These are phyloP conservation scores for Cercophora newfieldiana DNA, from an alignment of 495 filamentous ascomycete genomes.

Conservation along the genomic window DNA sequence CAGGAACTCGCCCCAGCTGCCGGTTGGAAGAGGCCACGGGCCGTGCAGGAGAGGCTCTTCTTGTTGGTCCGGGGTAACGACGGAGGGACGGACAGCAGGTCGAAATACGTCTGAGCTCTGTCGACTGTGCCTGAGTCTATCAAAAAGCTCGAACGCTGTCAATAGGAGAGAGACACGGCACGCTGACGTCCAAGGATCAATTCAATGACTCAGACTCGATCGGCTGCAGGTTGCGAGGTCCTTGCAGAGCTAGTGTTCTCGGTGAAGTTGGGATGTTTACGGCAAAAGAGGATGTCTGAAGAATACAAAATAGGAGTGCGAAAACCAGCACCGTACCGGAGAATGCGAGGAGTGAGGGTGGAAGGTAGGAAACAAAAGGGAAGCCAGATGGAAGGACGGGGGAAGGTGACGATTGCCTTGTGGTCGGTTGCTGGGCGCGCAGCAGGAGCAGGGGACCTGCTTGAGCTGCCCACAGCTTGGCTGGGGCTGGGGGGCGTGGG, in stretches of 20 bases:
- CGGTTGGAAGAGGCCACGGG: background rate
- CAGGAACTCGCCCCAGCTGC: background rate
- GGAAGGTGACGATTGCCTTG: constrained; percentile 18
- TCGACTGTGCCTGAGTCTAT: constrained; percentile 7
- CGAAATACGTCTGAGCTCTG: background rate
- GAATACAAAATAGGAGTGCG: background rate
- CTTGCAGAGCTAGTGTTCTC: constrained; percentile 11
- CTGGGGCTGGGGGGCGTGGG: constrained; percentile 4
- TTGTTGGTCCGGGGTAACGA: background rate
- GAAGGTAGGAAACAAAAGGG: constrained; percentile 23
- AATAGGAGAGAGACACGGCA: constrained; percentile 31
- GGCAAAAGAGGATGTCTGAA: background rate
- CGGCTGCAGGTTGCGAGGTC: constrained; percentile 20
- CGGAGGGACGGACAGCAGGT: background rate
- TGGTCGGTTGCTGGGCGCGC: constrained; percentile 13
- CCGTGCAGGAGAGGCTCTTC: background rate
- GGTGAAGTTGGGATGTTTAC: constrained; percentile 4
- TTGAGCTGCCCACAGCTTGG: constrained; percentile 16
- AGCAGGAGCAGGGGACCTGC: constrained; percentile 22
- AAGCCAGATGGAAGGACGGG: constrained; percentile 20
- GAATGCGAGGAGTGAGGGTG: background rate
- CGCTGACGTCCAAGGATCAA: constrained; percentile 41
- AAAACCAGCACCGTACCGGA: background rate
- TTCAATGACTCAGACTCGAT: constrained; percentile 42
- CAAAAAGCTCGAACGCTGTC: background rate